Base-by-base conservation (phyloP, 148 eudicot species). In the Silene uniflora region DNA sequence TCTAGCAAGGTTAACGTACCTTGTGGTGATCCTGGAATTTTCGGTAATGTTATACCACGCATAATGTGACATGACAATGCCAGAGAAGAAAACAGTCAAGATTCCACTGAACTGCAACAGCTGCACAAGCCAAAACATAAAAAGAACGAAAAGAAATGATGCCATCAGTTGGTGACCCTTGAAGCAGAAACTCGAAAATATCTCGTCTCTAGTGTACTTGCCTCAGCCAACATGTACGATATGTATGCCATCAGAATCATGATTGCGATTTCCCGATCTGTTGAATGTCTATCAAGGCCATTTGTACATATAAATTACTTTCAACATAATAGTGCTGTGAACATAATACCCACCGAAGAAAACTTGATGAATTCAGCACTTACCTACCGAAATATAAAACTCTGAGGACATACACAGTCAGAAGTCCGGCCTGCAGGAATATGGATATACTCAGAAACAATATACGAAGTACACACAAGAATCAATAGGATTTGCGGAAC, bases 221-320 rank as follows among this genome's bases (percentile, higher is more conserved):
- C 99, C 99, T 95, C 99, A 25, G 99, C 99, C 77, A 92, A 75
- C 80, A 85, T 90, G 87, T 92, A 95, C 47, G 99, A 95, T 69
- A 95, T 83, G 83, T 95, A 95, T 0, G 99, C 91, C 92, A 92
- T 89, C 62, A 95, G 82, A 79, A 83, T 78, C 97, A 95, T 95
- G 25, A 95, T 74, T 63, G 99, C 78, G 12, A 95, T 89, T 81
- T 95, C 99, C 46, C 99, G 96, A 78, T 92, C 97, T 60, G 88
- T 87, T 24, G 97, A 95, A 76, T 95, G 99, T 74, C 99, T 95
- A 62, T 67, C 16, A 80, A 69, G 73, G 71, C 71, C 69, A 81
- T 35, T 19, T 23, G 14, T 21, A 17, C 58, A 59, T 44, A 44
- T 8, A 67, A 35, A 58, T 71, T 73, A 56, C 49, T 4, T 56